phyloP scores from a whole-genome alignment of 768 basidiomycete genomes.

The Lactifluus subvellereus region DNA sequence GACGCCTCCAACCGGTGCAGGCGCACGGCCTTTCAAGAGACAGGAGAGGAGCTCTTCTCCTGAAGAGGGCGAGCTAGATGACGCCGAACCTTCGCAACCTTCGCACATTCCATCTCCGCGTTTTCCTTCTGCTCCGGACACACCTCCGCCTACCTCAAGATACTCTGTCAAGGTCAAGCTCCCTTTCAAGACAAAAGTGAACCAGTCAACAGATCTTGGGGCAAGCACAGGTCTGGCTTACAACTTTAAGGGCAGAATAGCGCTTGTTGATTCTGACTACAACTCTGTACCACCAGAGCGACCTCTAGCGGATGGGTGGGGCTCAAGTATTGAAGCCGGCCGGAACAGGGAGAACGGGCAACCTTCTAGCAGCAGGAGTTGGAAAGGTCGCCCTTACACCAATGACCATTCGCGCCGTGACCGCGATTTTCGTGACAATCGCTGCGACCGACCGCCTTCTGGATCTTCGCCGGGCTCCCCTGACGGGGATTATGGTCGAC shows the following conservation, averaged over 20 bases:
- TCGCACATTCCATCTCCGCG: conserved; percentile 21
- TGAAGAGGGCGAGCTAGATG: conserved; percentile 81
- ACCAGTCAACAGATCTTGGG: not conserved
- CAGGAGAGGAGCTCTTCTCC: conserved; percentile 50
- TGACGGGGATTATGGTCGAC: conserved; percentile 1
- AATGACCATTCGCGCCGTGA: conserved; percentile 2
- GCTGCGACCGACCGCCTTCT: conserved; percentile 6
- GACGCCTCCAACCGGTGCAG: conserved; percentile 37
- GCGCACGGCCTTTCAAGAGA: conserved; percentile 50
- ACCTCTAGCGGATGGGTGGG: not conserved
- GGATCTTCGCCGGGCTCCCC: conserved; percentile 15
- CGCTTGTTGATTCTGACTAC: not conserved
- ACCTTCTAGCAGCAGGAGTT: not conserved
- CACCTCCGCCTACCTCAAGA: conserved; percentile 30
- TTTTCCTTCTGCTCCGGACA: conserved; percentile 27
- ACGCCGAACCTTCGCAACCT: conserved; percentile 34
- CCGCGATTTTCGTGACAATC: conserved; percentile 14
- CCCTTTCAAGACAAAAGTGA: conserved; percentile 61
- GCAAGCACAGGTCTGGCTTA: not conserved
- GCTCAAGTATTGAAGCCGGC: not conserved
- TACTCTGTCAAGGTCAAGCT: conserved; percentile 52
- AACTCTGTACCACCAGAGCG: conserved; percentile 1
- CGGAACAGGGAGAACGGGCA: conserved; percentile 10
- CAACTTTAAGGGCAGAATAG: not conserved
- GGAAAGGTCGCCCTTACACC: conserved; percentile 13